Evolutionary conservation across 2,329 filamentous ascomycete genomes (phyloP).

Genomic region (Cryphonectria parasitica): DNA sequence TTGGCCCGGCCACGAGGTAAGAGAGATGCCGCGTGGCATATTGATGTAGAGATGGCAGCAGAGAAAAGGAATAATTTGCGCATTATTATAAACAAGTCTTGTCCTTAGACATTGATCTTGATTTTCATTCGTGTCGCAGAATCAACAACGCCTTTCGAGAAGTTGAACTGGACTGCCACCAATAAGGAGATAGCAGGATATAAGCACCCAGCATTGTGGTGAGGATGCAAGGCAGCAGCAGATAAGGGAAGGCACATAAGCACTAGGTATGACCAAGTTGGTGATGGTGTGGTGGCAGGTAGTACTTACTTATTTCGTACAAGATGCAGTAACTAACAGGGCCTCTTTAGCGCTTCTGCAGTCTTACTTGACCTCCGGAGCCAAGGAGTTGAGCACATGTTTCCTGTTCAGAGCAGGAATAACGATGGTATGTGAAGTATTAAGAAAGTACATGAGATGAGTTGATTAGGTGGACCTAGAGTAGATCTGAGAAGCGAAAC

Average conservation of each 20-base stretch:
- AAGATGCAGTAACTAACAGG: neutral
- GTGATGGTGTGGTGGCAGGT: neutral
- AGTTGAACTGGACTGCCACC: neutral
- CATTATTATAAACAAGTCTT: neutral
- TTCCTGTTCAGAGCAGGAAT: neutral
- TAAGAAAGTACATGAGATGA: neutral
- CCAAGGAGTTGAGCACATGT: slow-evolving; percentile 27
- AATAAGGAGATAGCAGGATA: neutral
- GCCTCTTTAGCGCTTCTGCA: neutral
- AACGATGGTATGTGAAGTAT: neutral
- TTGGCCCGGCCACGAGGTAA: neutral
- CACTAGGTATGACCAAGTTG: neutral
- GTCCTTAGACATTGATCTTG: neutral
- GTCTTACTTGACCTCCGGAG: neutral
- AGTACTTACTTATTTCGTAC: neutral
- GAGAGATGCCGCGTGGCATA: slow-evolving; percentile 3
- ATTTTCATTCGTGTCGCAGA: neutral
- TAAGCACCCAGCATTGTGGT: neutral
- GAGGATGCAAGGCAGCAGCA: neutral
- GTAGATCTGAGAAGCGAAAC: neutral
- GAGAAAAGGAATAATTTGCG: neutral
- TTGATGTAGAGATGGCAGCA: neutral
- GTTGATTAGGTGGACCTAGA: neutral
- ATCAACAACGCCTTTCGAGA: no score
- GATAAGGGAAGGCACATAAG: slow-evolving; percentile 17